A percentile compares a stretch with the other conserved stretches of the same genome.
Evolutionary conservation across 2,329 filamentous ascomycete genomes (phyloP).

Genomic region (Nigrospora osmanthi): DNA sequence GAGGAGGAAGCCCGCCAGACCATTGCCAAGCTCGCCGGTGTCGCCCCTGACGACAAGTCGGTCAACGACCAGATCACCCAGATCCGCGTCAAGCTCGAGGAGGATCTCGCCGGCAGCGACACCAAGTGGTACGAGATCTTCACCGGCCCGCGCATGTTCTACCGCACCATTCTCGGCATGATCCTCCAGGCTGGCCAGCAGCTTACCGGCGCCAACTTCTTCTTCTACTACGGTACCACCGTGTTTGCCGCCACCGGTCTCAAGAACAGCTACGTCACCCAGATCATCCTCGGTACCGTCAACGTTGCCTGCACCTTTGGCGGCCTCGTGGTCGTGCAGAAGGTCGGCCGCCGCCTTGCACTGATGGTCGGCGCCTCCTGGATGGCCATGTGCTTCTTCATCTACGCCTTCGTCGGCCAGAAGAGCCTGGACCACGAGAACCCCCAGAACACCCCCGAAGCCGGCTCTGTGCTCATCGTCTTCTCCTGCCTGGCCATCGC

Average conservation of each 20-base stretch:
- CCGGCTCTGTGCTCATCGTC: slow-evolving; percentile 55
- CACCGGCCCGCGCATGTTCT: slow-evolving; percentile 58
- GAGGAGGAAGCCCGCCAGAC: slow-evolving; percentile 38
- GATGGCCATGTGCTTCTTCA: slow-evolving; percentile 46
- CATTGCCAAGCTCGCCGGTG: slow-evolving; percentile 38
- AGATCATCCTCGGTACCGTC: slow-evolving; percentile 60
- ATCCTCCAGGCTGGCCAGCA: slow-evolving; percentile 59
- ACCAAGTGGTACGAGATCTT: slow-evolving; percentile 53
- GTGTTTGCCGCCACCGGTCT: slow-evolving; percentile 61
- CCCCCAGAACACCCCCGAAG: slow-evolving; percentile 34
- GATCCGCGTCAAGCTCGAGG: slow-evolving; percentile 41
- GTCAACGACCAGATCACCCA: slow-evolving; percentile 42
- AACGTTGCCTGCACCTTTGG: slow-evolving; percentile 60
- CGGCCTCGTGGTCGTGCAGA: slow-evolving; percentile 58
- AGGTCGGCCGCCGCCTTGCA: slow-evolving; percentile 54
- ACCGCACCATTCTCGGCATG: slow-evolving; percentile 56
- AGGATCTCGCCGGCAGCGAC: slow-evolving; percentile 35
- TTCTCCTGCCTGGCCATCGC: slow-evolving; percentile 64
- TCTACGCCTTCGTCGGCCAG: slow-evolving; percentile 41
- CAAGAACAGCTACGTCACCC: slow-evolving; percentile 56
- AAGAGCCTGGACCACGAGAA: slow-evolving; percentile 32
- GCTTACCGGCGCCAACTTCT: slow-evolving; percentile 61
- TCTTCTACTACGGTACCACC: slow-evolving; percentile 59
- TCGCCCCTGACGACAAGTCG: slow-evolving; percentile 26
- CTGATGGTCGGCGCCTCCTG: slow-evolving; percentile 56